These are phyloP conservation scores for Triticum dicoccoides DNA, from an alignment of 176 grass and related monocot species.

Conservation along the genomic window DNA sequence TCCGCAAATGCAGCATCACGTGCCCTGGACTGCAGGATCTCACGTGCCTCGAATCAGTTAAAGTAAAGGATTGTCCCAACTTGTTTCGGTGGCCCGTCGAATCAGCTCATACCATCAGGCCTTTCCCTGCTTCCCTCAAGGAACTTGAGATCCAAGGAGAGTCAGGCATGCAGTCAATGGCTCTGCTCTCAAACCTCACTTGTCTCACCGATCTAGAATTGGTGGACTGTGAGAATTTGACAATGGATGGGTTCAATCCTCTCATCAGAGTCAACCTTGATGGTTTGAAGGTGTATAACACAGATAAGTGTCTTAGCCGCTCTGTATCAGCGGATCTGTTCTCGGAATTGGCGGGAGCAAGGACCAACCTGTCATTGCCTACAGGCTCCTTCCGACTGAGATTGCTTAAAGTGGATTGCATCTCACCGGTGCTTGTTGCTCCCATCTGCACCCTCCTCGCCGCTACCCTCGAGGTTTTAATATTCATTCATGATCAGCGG, in stretches of 20 bases:
- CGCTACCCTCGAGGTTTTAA: background rate
- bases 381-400: background rate
- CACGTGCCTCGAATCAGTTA: accelerated
- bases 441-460: background rate
- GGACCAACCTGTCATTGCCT: background rate
- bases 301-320: accelerated
- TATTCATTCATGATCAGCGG: accelerated
- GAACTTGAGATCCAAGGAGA: accelerated
- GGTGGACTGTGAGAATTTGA: background rate
- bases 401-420: accelerated
- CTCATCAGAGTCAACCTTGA: background rate
- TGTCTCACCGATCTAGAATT: background rate
- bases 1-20: too few relatives aligned
- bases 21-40: too few relatives aligned
- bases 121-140: background rate
- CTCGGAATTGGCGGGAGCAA: background rate
- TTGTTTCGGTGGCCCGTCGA: background rate
- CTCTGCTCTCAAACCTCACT: background rate
- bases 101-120: too few relatives aligned
- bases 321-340: background rate
- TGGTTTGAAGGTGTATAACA: accelerated
- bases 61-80: accelerated
- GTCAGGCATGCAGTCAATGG: background rate
- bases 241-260: background rate
- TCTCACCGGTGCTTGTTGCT: background rate